Base-by-base conservation (phyloP, 192 early-diverging fungal species). In the Dissophora ornata region DNA sequence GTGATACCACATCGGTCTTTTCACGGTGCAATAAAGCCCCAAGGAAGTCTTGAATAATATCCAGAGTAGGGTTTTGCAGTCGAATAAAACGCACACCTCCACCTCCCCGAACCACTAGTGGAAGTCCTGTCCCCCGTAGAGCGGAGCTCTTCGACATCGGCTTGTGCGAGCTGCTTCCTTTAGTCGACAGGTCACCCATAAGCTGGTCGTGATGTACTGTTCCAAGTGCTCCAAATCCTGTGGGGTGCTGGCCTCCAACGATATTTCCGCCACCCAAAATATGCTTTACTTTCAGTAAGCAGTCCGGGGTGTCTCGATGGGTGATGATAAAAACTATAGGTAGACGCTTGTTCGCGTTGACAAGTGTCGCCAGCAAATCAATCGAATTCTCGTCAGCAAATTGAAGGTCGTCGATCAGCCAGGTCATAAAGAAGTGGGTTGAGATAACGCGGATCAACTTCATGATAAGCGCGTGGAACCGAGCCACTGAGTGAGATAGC, bases 351-450 rank as follows among this genome's bases (percentile, higher is more conserved):
- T 77, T 77, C 1, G 62, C 73, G 48, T 77, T 77, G 2, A 77
- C 73, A 33, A 77, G 25, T 24, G 73, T 67, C 3, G 73, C 73
- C 29, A 77, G 11, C 18, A 77, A 21, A 0, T 60, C 73, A 15
- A 77, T 57, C 24, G 73, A 77, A 24, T 77, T 77, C 26, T 77
- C 64, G 7, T 77, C 73, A 34, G 73, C 73, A 45, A 62, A 67
- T 13, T 77, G 64, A 13, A 77, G 42, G 40, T 77, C 73, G 53
- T 77, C 73, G 25, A 77, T 77, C n/a, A 77, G 28, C 73, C 73
- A 77, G 21, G 73, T 77, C 73, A 77, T 77, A 18, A 77, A 77
- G 21, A 77, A 77, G n/a, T 77, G 73, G 11, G 73, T 77, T 5
- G 73, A 77, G 13, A 77, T 77, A 12, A 77, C 73, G n/a, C 73